Evolutionary conservation across 2,329 filamentous ascomycete species (phyloP), one percentile per base, ranked within the genome.

Genomic region (Diaporthe aspalathi): DNA sequence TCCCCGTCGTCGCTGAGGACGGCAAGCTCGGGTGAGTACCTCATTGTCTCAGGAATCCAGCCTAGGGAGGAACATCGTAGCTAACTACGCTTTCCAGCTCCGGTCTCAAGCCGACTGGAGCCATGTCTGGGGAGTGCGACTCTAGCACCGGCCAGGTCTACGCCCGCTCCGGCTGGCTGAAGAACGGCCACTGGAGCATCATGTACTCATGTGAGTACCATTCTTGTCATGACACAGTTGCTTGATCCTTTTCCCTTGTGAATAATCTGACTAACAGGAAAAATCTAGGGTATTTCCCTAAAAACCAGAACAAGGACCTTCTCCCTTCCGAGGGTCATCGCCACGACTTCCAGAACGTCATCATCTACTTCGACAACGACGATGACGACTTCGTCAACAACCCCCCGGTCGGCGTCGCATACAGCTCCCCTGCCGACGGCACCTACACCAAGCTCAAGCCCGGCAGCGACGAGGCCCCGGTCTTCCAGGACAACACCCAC

Each of bases 1-100:
- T 89, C 76, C 89, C 89, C 0, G 89, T 86, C 1, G 89, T 91
- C 1, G 86, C 91, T 73, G 83, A 83, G 0, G 78, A 80, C 0
- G 89, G 90, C 86, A 24, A 83, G 84, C 88, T 90, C 78, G 81
- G 75, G 24, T 66, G 4, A 65, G 16, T 32, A 62, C 17, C 43
- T 63, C 20, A 8, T 32, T 8, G 5, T 32, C 16, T 45, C 40
- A 16, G n/a, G 24, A n/a, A 9, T 6, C 32, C 32, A 17, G 20
- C 2, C 14, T 17, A n/a, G 17, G 22, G 62, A 22, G 29, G 9
- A 32, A 32, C 24, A 49, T 20, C 27, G 27, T n/a, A 40, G 24
- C 9, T 73, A 24, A 74, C 50, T 22, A 47, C 2, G 3, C 7
- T 5, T 5, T 35, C 5, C 57, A 80, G 81, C 56, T 81, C 79